Conservation (phyloP, 1,139 yeast species). For the Lodderomyces jiufengensis region DNA sequence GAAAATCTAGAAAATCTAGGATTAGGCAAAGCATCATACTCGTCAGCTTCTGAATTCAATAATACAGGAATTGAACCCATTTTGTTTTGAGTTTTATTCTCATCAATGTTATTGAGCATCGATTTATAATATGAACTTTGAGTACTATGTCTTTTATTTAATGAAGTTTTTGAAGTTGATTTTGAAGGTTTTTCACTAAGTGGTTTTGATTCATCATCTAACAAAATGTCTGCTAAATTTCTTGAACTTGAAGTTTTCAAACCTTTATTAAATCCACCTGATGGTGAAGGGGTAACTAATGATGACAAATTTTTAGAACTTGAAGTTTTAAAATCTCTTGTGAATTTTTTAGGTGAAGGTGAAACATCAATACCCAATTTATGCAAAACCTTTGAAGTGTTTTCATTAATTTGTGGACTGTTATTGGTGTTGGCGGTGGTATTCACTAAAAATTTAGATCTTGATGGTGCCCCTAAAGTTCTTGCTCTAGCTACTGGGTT, state of each 20-base stretch:
- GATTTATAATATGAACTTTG: constrained; percentile 20
- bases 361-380: constrained; percentile 42
- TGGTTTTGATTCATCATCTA: constrained; percentile 5
- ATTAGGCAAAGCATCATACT: constrained; percentile 27
- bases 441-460: no score
- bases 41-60: constrained; percentile 3
- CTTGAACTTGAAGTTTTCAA: constrained; percentile 46
- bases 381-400: constrained; percentile 37
- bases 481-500: constrained; percentile 37
- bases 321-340: constrained; percentile 36
- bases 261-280: constrained; percentile 2
- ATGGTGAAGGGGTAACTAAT: constrained; percentile 15
- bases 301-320: constrained; percentile 43
- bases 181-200: constrained; percentile 2
- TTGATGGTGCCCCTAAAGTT: constrained; percentile 31
- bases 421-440: constrained; percentile 7
- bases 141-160: constrained; percentile 10
- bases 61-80: background rate
- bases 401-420: constrained; percentile 10
- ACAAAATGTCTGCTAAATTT: constrained; percentile 31
- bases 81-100: constrained; percentile 13
- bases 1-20: constrained; percentile 45
- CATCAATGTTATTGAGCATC: constrained; percentile 24
- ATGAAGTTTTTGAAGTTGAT: constrained; percentile 6
- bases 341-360: constrained; percentile 23